Conservation (phyloP, 2,329 filamentous ascomycete species). For the Phialocephala subalpina region DNA sequence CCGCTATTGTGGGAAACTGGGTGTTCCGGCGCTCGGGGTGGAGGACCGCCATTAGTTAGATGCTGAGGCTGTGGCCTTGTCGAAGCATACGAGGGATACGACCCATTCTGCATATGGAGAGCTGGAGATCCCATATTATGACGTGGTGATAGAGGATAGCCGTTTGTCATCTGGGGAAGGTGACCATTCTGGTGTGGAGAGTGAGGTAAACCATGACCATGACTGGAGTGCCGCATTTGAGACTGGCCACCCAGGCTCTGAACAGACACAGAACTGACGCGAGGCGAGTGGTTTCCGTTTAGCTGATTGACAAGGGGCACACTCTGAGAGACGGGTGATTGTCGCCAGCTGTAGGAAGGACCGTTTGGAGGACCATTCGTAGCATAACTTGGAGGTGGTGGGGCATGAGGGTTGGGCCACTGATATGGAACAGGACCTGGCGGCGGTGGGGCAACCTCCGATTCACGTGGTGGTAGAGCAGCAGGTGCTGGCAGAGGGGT, state of each 20-base stretch:
- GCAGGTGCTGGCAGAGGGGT: slow-evolving; percentile 35
- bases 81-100: slow-evolving; percentile 39
- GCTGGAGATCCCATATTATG: slow-evolving; percentile 32
- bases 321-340: slow-evolving; percentile 55
- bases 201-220: slow-evolving; percentile 41
- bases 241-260: slow-evolving; percentile 33
- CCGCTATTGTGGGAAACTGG: slow-evolving; percentile 54
- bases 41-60: slow-evolving; percentile 45
- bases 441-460: slow-evolving; percentile 11
- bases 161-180: slow-evolving; percentile 53
- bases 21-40: slow-evolving; percentile 54
- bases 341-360: slow-evolving; percentile 58
- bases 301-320: slow-evolving; percentile 55
- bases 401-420: slow-evolving; percentile 25
- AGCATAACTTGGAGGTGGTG: slow-evolving; percentile 25
- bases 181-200: slow-evolving; percentile 54
- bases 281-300: slow-evolving; percentile 52
- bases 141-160: slow-evolving; percentile 47
- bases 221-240: slow-evolving; percentile 35
- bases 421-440: slow-evolving; percentile 25
- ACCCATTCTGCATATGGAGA: slow-evolving; percentile 40
- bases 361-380: slow-evolving; percentile 47
- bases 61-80: slow-evolving; percentile 45
- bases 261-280: slow-evolving; percentile 39
- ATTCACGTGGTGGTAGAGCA: slow-evolving; percentile 20